Base-by-base conservation (phyloP, 805 yeast species). In the Ogataea nitratoaversa region DNA sequence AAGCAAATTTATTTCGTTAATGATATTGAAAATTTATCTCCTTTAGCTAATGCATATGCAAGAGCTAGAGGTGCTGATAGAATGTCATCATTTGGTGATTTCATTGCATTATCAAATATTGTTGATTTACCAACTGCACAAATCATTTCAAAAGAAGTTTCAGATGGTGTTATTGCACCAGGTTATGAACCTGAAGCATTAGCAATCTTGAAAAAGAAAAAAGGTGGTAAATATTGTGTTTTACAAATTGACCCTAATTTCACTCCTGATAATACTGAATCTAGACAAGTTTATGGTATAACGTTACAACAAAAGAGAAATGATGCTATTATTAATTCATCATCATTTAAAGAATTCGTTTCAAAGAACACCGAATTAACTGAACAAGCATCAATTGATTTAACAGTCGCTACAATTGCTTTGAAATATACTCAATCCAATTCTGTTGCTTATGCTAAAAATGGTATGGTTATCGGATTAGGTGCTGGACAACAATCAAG, bases 401-500 rank as follows among this genome's bases (percentile, higher is more conserved):
- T 93, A 62, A 86, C 95, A 30, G 97, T 93, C 46, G 99, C 99
- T 44, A 93, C 99, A 36, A 87, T 93, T 63, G 95, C 96, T 34
- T 76, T 93, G 65, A 93, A 93, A 68, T 93, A 89, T 76, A 93
- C 99, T 14, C 99, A 93, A 72, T 88, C 96, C 42, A 93, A 93
- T 78, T 91, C 98, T 32, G 99, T 93, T 39, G 89, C 96, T 70
- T 93, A 90, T 67, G 96, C 97, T 56, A 93, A 90, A 72, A 86
- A 90, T 66, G 99, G 99, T 74, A 93, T 93, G 99, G 95, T 93
- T 46, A 80, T 93, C 58, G 99, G 99, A 52, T 78, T 93, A 56
- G 99, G 99, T 60, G 99, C 99, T 45, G 99, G 99, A 52, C 99
- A 93, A 75, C 99, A 93, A 72, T 89, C 97, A 41, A 82, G 99